Evolutionary conservation across 2,329 filamentous ascomycete genomes (phyloP), one percentile per base, ranked within the genome.

Genomic region (Xylaria sp.): DNA sequence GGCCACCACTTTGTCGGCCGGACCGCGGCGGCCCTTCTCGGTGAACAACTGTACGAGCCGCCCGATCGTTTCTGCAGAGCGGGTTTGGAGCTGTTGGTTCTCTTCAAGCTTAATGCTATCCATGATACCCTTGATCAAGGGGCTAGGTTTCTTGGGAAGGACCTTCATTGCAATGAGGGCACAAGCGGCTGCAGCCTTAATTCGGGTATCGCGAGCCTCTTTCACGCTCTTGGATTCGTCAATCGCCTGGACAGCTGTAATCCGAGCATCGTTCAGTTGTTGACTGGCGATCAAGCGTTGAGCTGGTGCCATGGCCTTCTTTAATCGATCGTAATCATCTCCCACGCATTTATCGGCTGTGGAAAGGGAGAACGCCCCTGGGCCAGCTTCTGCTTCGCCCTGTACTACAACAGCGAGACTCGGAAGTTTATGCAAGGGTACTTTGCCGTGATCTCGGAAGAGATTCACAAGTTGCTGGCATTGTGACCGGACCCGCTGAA

Each of bases 61-160:
- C 5, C 92, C 91, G 48, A 99, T 89, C 2, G 92, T 92, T 13
- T 84, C 85, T 1, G 92, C 91, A 22, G 93, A 96, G 20, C 93
- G 89, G 63, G 84, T 85, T 71, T 99, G 94, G 1, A 99, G 79
- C 62, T 94, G 90, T 22, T 88, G 74, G 66, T 95, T 97, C 65
- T 97, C 94, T 69, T 99, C 95, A 37, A 86, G 87, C 74, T 97
- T 99, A 68, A 99, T 84, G 66, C 93, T 97, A 71, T 99, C 94
- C 94, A 99, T 99, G 73, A 99, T 90, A 2, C 87, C 91, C 74
- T 96, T 97, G 75, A 99, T 99, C 11, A 96, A 85, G 17, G 88
- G 84, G 57, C 91, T 92, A 8, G 93, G 92, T 70, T 96, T 97
- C 82, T 96, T 97, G 0, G 95, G 93, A 8, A 97, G 81, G 24